These are phyloP conservation scores for sorghum (Sorghum bicolor) DNA, from an alignment of 176 grass and related monocot species.

Conservation along the genomic window Sorghum_bicolor_NCBIv3 NC_012878.2:59356001-59356500, in stretches of 20 bases:
- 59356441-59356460: not conserved
- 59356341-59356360: not conserved
- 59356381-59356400: not conserved
- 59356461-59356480: not conserved
- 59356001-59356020: not conserved
- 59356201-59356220: not conserved
- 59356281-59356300: not conserved
- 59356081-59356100: not conserved
- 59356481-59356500: not conserved
- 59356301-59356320: not conserved
- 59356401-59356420: not conserved
- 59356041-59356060: not conserved
- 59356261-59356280: not conserved
- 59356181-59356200: not conserved
- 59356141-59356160: not conserved
- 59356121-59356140: not conserved
- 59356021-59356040: slow-evolving; percentile 3
- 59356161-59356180: not conserved
- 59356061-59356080: not conserved
- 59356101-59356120: not conserved
- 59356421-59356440: not conserved
- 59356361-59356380: not conserved
- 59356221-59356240: not conserved
- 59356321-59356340: not conserved
- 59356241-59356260: not conserved